phyloP scores from a whole-genome alignment of 805 yeast genomes.

The Candida stauntonica region DNA sequence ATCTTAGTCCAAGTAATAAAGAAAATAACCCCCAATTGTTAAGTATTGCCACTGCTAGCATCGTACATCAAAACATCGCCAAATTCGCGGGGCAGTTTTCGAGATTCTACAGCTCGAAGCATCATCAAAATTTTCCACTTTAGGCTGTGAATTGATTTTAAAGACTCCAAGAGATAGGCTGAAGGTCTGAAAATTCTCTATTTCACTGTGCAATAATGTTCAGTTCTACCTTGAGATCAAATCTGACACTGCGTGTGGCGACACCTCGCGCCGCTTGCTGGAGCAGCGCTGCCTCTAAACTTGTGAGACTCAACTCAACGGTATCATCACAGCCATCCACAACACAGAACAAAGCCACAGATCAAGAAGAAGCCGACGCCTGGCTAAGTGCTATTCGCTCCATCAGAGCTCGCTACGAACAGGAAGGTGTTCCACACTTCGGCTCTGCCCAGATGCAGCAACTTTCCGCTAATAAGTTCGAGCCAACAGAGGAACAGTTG shows the following conservation, averaged over 20 bases:
- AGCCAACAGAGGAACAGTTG: conserved; percentile 62
- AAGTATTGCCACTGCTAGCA: too few relatives aligned
- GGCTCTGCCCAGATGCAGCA: conserved; percentile 25
- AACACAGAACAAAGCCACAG: conserved; percentile 5
- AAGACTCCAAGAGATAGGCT: neutral
- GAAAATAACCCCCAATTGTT: too few relatives aligned
- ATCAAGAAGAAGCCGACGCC: conserved; percentile 32
- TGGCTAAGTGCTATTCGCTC: conserved; percentile 43
- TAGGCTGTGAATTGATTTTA: too few relatives aligned
- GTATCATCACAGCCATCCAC: conserved; percentile 5
- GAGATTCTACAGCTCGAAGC: neutral
- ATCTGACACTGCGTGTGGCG: neutral
- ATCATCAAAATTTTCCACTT: conserved; percentile 8
- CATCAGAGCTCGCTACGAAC: conserved; percentile 28
- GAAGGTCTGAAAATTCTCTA: too few relatives aligned
- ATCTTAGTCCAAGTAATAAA: too few relatives aligned
- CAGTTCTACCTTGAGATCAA: conserved; percentile 12
- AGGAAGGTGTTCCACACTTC: conserved; percentile 32
- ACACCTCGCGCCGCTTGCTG: neutral
- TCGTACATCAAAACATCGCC: too few relatives aligned
- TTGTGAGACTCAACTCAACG: conserved; percentile 14
- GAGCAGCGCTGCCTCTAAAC: neutral
- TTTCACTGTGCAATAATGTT: too few relatives aligned
- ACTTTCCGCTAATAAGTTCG: conserved; percentile 33
- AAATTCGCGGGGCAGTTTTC: neutral